Evolutionary conservation across 1,139 yeast species (phyloP).

Genomic region (Nakaseomyces delphensis): DNA sequence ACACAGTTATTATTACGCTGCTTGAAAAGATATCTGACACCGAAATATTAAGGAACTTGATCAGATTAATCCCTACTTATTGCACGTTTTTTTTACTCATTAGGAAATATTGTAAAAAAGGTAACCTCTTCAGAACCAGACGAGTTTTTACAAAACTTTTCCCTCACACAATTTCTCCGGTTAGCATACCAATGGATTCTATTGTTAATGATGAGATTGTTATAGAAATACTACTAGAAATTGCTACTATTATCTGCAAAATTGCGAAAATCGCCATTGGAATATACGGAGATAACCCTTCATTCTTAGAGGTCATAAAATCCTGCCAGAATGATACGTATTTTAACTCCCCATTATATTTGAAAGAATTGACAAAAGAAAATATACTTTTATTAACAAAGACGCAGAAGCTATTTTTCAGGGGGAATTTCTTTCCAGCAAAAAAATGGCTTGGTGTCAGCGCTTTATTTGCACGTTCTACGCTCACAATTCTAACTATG

Average conservation of each 20-base stretch:
- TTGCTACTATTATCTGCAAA: conserved; percentile 51
- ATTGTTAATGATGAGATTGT: conserved; percentile 60
- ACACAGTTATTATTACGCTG: conserved; percentile 41
- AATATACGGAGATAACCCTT: conserved; percentile 43
- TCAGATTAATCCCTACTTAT: conserved; percentile 46
- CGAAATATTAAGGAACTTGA: conserved; percentile 39
- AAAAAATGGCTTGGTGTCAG: conserved; percentile 63
- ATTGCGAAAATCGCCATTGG: conserved; percentile 45
- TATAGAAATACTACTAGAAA: conserved; percentile 66
- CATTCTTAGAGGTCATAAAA: conserved; percentile 34
- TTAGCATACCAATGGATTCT: conserved; percentile 61
- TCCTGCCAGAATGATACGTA: conserved; percentile 32
- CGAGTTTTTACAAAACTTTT: conserved; percentile 60
- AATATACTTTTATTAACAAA: conserved; percentile 35
- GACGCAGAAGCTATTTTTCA: conserved; percentile 50
- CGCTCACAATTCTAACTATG: conserved; percentile 50
- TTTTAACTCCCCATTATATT: conserved; percentile 35
- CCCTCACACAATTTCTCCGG: conserved; percentile 61
- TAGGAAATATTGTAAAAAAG: conserved; percentile 45
- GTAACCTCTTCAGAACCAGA: conserved; percentile 47
- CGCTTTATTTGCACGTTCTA: conserved; percentile 53
- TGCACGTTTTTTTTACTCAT: conserved; percentile 45
- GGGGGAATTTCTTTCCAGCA: conserved; percentile 55
- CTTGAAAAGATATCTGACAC: conserved; percentile 19
- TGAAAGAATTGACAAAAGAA: conserved; percentile 27